A percentile compares a stretch with the other conserved stretches of the same genome.
Conservation (phyloP, 768 basidiomycete species). For the Pholiota conissans region DNA sequence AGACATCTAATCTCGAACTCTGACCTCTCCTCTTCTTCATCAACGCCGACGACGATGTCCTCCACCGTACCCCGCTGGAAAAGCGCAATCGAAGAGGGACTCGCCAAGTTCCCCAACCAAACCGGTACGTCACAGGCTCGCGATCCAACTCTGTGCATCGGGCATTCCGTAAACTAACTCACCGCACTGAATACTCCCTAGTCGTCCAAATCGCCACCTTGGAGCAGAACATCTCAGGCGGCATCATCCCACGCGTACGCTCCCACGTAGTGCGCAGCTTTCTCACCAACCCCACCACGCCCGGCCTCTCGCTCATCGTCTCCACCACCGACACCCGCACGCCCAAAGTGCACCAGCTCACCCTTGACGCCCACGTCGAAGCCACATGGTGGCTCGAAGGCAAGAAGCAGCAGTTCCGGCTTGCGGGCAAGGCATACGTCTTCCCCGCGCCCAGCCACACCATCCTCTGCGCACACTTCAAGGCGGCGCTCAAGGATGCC, state of each 20-base stretch:
- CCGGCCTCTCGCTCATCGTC: constrained; percentile 60
- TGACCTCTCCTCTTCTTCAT: background rate
- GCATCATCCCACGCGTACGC: constrained; percentile 57
- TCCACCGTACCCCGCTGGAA: constrained; percentile 45
- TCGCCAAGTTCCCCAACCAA: constrained; percentile 38
- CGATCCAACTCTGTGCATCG: too few relatives aligned
- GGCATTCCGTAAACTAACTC: too few relatives aligned
- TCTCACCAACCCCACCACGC: constrained; percentile 40
- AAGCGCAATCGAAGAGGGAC: constrained; percentile 39
- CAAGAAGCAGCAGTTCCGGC: constrained; percentile 71
- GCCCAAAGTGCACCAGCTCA: constrained; percentile 64
- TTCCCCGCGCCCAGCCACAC: constrained; percentile 49
- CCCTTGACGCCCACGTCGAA: constrained; percentile 50
- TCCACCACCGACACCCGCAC: constrained; percentile 73
- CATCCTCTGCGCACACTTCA: constrained; percentile 35
- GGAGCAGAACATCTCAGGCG: constrained; percentile 30
- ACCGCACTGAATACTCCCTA: too few relatives aligned
- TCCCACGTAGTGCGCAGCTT: constrained; percentile 63
- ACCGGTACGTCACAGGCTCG: constrained; percentile 41
- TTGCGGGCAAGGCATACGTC: constrained; percentile 56
- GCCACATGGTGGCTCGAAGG: constrained; percentile 74
- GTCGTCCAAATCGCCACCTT: constrained; percentile 65
- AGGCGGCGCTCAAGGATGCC: constrained; percentile 19
- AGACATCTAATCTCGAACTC: background rate
- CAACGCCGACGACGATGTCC: background rate